Conservation (phyloP, 2,329 filamentous ascomycete genomes). For the Alternaria infectoria region DNA sequence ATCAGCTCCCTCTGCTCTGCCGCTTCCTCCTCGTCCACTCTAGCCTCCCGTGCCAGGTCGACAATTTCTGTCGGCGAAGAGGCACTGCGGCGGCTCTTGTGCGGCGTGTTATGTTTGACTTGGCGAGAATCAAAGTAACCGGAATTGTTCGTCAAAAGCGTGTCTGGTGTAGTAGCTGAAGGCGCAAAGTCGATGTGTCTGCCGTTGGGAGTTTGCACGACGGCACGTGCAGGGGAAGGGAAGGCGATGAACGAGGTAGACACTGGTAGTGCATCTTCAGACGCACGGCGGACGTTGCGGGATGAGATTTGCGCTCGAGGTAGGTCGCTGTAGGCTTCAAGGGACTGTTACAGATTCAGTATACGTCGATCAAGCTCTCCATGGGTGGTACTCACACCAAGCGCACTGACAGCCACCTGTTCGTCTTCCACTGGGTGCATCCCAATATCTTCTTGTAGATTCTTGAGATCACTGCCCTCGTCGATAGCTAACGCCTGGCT, state of each 20-base stretch:
- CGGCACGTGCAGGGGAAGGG: background rate
- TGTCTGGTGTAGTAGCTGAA: slow-evolving; percentile 8
- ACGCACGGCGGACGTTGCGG: background rate
- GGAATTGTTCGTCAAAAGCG: slow-evolving; percentile 24
- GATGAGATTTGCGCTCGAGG: background rate
- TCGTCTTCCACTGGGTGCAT: background rate
- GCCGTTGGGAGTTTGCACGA: background rate
- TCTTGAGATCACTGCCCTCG: background rate
- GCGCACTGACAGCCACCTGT: background rate
- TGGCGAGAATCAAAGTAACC: slow-evolving; percentile 26
- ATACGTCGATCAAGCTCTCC: background rate
- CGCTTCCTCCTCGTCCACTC: slow-evolving; percentile 14
- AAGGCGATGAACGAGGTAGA: background rate
- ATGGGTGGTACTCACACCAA: background rate
- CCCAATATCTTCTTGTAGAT: background rate
- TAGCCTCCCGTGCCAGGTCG: slow-evolving; percentile 17
- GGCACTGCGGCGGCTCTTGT: slow-evolving; percentile 26
- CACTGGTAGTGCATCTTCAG: background rate
- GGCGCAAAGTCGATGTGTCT: slow-evolving; percentile 14
- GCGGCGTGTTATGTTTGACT: slow-evolving; percentile 16
- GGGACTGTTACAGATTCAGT: background rate
- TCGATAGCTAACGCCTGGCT: background rate
- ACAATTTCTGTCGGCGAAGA: slow-evolving; percentile 28
- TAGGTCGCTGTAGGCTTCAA: background rate
- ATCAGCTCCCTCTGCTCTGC: background rate